A percentile compares a stretch with the other conserved stretches of the same genome.
phyloP scores from a whole-genome alignment of 768 basidiomycete species.

The Pisolithus tinctorius region DNA sequence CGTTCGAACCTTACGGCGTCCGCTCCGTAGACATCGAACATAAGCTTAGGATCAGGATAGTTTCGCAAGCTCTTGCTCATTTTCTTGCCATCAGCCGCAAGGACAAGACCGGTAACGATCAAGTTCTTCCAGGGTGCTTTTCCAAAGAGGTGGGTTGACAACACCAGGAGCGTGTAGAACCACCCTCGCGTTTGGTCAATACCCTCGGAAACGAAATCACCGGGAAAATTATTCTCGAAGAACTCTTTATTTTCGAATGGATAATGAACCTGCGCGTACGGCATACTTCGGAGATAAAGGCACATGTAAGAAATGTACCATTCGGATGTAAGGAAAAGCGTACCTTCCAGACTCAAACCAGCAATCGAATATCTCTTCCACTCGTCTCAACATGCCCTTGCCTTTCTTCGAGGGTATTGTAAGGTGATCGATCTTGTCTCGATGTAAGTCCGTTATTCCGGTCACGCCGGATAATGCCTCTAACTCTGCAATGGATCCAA shows the following conservation, averaged over 20 bases:
- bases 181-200: constrained; percentile 99
- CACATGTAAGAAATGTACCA: background rate
- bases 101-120: constrained; percentile 91
- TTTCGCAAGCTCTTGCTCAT: constrained; percentile 98
- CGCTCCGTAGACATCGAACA: constrained; percentile 89
- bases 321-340: constrained; percentile 11
- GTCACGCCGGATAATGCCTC: constrained; percentile 78
- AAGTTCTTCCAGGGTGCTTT: constrained; percentile 97
- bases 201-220: constrained; percentile 95
- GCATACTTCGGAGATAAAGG: constrained; percentile 62
- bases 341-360: constrained; percentile 99
- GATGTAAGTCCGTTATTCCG: constrained; percentile 84
- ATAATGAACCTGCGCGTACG: constrained; percentile 95
- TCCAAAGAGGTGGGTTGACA: constrained; percentile 93
- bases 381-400: constrained; percentile 76
- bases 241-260: constrained; percentile 94
- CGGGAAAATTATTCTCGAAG: constrained; percentile 84
- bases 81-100: constrained; percentile 97
- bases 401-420: constrained; percentile 90
- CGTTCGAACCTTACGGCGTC: constrained; percentile 77
- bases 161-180: constrained; percentile 97
- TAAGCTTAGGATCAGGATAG: constrained; percentile 90
- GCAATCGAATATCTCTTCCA: constrained; percentile 99
- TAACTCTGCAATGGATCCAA: constrained; percentile 85
- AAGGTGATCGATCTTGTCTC: constrained; percentile 93